phyloP scores from a whole-genome alignment of 257 asterid genomes.

The Craterostigma plantagineum region DNA sequence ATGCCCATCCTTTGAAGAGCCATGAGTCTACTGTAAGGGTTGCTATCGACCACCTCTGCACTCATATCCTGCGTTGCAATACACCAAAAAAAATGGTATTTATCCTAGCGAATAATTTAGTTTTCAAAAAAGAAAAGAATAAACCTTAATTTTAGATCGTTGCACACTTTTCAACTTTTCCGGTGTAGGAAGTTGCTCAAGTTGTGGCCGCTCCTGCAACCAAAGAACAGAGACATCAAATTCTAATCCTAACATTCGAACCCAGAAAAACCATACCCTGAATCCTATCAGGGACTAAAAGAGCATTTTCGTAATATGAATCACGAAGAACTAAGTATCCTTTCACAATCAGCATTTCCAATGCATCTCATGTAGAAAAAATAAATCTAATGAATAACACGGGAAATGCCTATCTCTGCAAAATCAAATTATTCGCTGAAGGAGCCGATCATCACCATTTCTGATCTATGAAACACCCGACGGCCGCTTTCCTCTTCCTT shows the following conservation, averaged over 20 bases:
- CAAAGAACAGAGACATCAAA: conserved; percentile 1
- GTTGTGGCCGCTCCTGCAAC: conserved; percentile 38
- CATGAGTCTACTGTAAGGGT: conserved; percentile 96
- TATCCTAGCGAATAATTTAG: conserved; percentile 5
- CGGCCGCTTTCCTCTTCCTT: too few relatives aligned
- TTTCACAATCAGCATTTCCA: too few relatives aligned
- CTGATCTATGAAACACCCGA: too few relatives aligned
- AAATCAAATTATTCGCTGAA: too few relatives aligned
- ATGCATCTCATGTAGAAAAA: too few relatives aligned
- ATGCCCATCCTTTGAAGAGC: conserved; percentile 99
- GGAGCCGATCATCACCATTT: too few relatives aligned
- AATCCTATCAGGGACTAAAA: too few relatives aligned
- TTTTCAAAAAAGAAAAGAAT: conserved; percentile 5
- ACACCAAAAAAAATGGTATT: conserved; percentile 5
- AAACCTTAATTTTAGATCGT: conserved; percentile 70
- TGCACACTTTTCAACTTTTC: conserved; percentile 27
- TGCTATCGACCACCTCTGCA: conserved; percentile 91
- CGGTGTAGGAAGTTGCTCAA: conserved; percentile 26
- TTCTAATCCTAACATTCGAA: conserved; percentile 1
- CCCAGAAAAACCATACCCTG: too few relatives aligned
- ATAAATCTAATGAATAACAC: too few relatives aligned
- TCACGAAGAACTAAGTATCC: too few relatives aligned
- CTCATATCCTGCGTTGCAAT: conserved; percentile 57
- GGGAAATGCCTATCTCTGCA: too few relatives aligned
- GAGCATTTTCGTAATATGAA: neutral